Base-by-base conservation (phyloP, 345 rosid species). In the Adansonia digitata region DNA sequence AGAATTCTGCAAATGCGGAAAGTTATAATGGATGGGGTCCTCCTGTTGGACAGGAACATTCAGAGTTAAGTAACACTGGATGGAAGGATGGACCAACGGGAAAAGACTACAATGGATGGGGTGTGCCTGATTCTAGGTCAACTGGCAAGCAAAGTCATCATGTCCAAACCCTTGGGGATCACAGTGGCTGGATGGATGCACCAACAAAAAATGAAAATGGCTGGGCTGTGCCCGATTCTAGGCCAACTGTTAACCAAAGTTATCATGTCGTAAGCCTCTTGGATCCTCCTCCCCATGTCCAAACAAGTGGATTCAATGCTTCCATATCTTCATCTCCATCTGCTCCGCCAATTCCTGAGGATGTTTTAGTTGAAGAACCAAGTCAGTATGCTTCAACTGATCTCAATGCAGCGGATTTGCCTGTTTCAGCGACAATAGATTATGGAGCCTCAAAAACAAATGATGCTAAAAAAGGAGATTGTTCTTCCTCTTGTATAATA, bases 401-500 rank as follows among this genome's bases (percentile, higher is more conserved):
- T 71, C 52, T 40, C 39, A 66, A 79, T 65, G 75, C 52, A 17
- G 57, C 73, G 40, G 81, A 73, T 72, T 35, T 71, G 65, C 61
- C 82, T 45, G 63, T 61, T 61, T 56, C 78, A 14, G 43, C 74
- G 2, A 35, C 48, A 11, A 48, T 52, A 24, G 78, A 74, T 12
- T 4, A 15, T 56, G 75, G 78, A 7, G 57, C 53, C 20, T 59
- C 75, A 39, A 46, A 39, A 27, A 22, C 66, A n/a, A 77, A 72
- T 59, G 78, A 75, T 64, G 52, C 69, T 68, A 80, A 77, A 73
- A 80, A 77, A 46, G 84, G 57, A n/a, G 64, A 66, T 46, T 51
- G 35, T 57, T 76, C 85, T 46, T 85, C 88, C 27, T 74, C 78
- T 0, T 87, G 90, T 83, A 66, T 81, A 31, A 85, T 87, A 78